Evolutionary conservation across 2,329 filamentous ascomycete genomes (phyloP), one percentile per base, ranked within the genome.

Genomic region (Colletotrichum sp.): DNA sequence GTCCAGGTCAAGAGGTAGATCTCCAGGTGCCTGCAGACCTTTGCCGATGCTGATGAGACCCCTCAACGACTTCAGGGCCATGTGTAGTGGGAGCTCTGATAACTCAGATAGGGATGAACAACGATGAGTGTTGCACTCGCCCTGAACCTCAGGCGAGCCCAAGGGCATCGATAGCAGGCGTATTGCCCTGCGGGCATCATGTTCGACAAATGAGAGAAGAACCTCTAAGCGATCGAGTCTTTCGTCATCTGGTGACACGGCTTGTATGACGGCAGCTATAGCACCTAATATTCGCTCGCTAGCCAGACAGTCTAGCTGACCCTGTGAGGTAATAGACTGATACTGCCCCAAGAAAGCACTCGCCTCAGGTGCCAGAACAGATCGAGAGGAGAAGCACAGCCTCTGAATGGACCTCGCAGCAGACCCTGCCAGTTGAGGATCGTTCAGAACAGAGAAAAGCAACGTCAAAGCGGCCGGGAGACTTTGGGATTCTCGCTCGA

Each of bases 261-360:
- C 94, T 83, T 97, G 94, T 34, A 96, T 90, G 59, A 97, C 93
- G 11, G 92, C 92, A 11, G 94, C 91, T 78, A 97, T 94, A 3
- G 92, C 94, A 55, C 93, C 92, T 7, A 95, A 88, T 1, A 96
- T 90, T 79, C 91, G 92, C 80, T 96, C 94, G 80, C 94, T 94
- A 2, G 93, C 93, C 69, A 92, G 86, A 52, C 91, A 91, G 77
- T 96, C 94, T 12, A 94, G 86, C 9, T 90, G 90, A n/a, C 86
- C 85, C 67, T 88, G 88, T 27, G 84, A 84, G n/a, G 91, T 86
- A 67, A 96, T 90, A n/a, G 88, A 87, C 73, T 90, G 87, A 81
- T 96, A 96, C 80, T 96, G 93, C 34, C 90, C 87, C 60, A 97
- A 86, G 80, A 98, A 96, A 1, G 91, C 90, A 66, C 87, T 86